Evolutionary conservation across 169 alveolate genomes (phyloP).

Genomic region (Cryptosporidium sp.): DNA sequence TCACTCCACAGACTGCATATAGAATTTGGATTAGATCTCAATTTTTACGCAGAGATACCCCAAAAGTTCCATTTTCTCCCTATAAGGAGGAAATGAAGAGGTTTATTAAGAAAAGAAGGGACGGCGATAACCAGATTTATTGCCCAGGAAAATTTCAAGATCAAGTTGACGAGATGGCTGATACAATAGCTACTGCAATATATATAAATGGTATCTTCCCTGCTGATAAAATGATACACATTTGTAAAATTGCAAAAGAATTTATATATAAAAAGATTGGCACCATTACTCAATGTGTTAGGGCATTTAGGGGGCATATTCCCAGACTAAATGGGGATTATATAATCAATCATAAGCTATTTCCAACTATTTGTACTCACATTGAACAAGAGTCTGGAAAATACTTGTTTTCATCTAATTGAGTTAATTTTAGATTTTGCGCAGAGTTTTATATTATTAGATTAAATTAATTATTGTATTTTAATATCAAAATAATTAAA

Average conservation of each 20-base stretch:
- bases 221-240: conserved; percentile 18
- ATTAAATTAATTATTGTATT: neutral
- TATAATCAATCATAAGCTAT: neutral
- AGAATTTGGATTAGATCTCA: conserved; percentile 69
- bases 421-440: neutral
- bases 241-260: conserved; percentile 42
- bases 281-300: conserved; percentile 23
- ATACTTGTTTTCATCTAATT: conserved; percentile 2
- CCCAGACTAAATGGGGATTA: conserved; percentile 4
- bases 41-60: conserved; percentile 38
- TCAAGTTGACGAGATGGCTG: conserved; percentile 56
- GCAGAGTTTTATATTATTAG: neutral
- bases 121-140: conserved; percentile 39
- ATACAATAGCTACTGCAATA: conserved; percentile 62
- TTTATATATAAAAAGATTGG: conserved; percentile 14
- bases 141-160: conserved; percentile 67
- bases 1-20: conserved; percentile 49
- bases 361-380: conserved; percentile 38
- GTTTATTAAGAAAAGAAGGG: conserved; percentile 37
- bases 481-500: neutral
- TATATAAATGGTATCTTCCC: conserved; percentile 24
- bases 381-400: conserved; percentile 50
- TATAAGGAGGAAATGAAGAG: conserved; percentile 52
- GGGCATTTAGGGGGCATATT: conserved; percentile 16
- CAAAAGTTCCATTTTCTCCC: conserved; percentile 10